Percentiles rank a stretch among this genome's conserved stretches.
Conservation (phyloP, 2,329 filamentous ascomycete genomes). For the Fusarium solani-melongenae region DNA sequence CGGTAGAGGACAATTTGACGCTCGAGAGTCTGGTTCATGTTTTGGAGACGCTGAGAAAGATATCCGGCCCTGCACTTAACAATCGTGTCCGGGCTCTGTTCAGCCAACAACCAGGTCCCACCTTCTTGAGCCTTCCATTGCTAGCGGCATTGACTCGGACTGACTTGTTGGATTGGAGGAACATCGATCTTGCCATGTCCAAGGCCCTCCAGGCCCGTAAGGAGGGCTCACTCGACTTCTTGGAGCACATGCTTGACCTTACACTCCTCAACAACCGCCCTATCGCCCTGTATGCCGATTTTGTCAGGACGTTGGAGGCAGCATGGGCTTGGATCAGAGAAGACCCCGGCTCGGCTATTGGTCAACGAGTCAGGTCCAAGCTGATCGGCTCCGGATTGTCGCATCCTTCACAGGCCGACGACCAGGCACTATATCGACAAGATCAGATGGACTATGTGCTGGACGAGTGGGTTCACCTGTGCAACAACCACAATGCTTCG, state of each 20-base stretch:
- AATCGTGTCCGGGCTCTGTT: constrained; percentile 67
- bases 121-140: constrained; percentile 67
- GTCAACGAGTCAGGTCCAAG: constrained; percentile 77
- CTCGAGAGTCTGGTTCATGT: constrained; percentile 72
- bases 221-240: constrained; percentile 78
- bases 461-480: constrained; percentile 91
- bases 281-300: constrained; percentile 84
- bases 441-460: constrained; percentile 96
- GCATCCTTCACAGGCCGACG: constrained; percentile 58
- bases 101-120: constrained; percentile 65
- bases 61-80: constrained; percentile 65
- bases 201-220: constrained; percentile 79
- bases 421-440: constrained; percentile 64
- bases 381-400: constrained; percentile 56
- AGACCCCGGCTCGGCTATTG: constrained; percentile 72
- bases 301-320: constrained; percentile 82
- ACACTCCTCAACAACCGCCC: constrained; percentile 83
- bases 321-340: constrained; percentile 85
- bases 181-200: constrained; percentile 77
- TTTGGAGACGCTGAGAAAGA: constrained; percentile 69
- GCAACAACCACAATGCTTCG: constrained; percentile 79
- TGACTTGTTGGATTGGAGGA: constrained; percentile 71
- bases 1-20: constrained; percentile 65
- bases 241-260: constrained; percentile 83
- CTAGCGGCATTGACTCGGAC: constrained; percentile 68